Conservation (phyloP, 2,329 filamentous ascomycete species). For the Colletotrichum aenigma region DNA sequence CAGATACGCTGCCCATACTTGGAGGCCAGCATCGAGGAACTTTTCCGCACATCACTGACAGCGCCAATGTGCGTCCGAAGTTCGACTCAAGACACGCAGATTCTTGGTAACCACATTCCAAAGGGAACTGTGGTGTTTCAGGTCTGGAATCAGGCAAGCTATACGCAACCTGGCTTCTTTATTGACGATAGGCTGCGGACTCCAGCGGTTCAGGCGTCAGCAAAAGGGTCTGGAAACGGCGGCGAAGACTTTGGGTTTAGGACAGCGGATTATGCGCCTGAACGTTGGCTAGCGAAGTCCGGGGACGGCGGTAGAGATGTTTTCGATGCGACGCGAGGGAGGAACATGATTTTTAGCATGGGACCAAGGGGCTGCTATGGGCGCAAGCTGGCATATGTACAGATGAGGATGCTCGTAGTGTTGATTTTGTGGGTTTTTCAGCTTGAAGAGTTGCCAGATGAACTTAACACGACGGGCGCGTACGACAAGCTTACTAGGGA, state of each 20-base stretch:
- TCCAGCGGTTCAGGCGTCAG: background rate
- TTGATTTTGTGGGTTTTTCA: background rate
- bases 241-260: conserved; percentile 5
- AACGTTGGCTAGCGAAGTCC: conserved; percentile 36
- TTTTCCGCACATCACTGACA: conserved; percentile 27
- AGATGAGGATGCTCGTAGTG: background rate
- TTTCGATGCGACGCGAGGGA: conserved; percentile 37
- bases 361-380: conserved; percentile 43
- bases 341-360: conserved; percentile 36
- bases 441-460: background rate
- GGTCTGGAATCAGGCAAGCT: conserved; percentile 23
- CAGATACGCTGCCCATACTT: conserved; percentile 27
- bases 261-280: conserved; percentile 34
- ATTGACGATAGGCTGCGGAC: conserved; percentile 31
- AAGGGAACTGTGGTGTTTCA: conserved; percentile 26
- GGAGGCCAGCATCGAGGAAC: conserved; percentile 33
- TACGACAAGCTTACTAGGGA: conserved; percentile 12
- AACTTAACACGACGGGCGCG: conserved; percentile 4
- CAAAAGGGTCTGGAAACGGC: conserved; percentile 23
- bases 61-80: conserved; percentile 26
- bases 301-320: conserved; percentile 16
- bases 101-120: conserved; percentile 30
- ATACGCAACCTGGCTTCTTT: conserved; percentile 28
- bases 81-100: conserved; percentile 27
- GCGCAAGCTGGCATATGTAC: conserved; percentile 32